Evolutionary conservation across 495 filamentous ascomycete species (phyloP).

Genomic region (Lasiosphaeria ovina): DNA sequence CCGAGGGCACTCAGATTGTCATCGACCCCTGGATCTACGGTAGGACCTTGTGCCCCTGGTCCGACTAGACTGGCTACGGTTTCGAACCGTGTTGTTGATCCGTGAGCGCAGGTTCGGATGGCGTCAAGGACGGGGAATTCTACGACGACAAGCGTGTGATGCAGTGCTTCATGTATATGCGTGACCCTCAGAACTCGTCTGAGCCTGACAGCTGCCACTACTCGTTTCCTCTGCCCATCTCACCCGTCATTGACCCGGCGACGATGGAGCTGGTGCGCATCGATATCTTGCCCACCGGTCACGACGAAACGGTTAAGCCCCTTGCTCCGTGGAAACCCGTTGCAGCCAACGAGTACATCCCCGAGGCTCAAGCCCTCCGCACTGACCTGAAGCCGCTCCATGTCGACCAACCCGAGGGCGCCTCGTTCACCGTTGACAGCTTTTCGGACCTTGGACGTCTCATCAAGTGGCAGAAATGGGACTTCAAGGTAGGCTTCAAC

Average conservation of each 20-base stretch:
- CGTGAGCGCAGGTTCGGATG: constrained; percentile 51
- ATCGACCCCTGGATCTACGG: constrained; percentile 74
- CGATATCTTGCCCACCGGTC: constrained; percentile 59
- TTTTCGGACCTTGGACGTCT: constrained; percentile 37
- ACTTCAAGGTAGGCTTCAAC: constrained; percentile 72
- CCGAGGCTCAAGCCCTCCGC: constrained; percentile 63
- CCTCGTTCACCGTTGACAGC: constrained; percentile 60
- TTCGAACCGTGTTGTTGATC: background rate
- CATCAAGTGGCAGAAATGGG: constrained; percentile 70
- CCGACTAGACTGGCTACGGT: background rate
- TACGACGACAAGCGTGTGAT: constrained; percentile 56
- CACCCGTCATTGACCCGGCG: constrained; percentile 68
- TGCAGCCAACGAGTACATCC: constrained; percentile 69
- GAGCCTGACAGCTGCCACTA: constrained; percentile 75
- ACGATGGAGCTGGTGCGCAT: constrained; percentile 63
- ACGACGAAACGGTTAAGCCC: constrained; percentile 56
- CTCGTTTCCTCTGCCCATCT: constrained; percentile 72
- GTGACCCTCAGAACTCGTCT: constrained; percentile 52
- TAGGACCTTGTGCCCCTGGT: constrained; percentile 24
- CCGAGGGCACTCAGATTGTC: constrained; percentile 58
- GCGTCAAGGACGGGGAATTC: constrained; percentile 54
- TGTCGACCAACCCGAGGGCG: constrained; percentile 73
- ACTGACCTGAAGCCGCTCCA: constrained; percentile 73
- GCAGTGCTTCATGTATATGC: constrained; percentile 67
- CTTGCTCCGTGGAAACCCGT: constrained; percentile 54